Evolutionary conservation across 1,284 basidiomycete species (phyloP).

Genomic region (Vanrija sp.): DNA sequence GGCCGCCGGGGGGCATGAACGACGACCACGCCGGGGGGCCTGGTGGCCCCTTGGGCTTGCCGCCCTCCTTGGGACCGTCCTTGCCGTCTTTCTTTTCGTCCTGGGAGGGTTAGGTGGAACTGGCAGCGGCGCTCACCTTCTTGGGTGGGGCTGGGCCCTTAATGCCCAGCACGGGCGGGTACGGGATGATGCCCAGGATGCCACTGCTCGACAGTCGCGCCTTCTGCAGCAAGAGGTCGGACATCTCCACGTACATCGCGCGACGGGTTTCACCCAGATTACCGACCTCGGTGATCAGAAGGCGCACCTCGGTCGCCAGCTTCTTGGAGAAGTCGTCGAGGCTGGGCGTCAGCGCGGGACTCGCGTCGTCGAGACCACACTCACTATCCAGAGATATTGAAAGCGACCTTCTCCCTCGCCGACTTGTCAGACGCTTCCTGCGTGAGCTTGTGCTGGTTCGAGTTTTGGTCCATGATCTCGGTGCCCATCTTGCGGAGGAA

Average conservation of each 20-base stretch:
- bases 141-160: slow-evolving; percentile 21
- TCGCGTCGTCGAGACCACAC: neutral
- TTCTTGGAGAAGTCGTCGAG: slow-evolving; percentile 46
- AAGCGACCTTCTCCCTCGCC: slow-evolving; percentile 47
- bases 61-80: slow-evolving; percentile 1
- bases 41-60: slow-evolving; percentile 5
- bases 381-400: slow-evolving; percentile 46
- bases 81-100: neutral
- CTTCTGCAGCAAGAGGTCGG: slow-evolving; percentile 47
- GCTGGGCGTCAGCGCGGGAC: slow-evolving; percentile 9
- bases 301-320: slow-evolving; percentile 44
- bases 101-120: neutral
- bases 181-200: slow-evolving; percentile 47
- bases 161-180: slow-evolving; percentile 34
- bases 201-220: slow-evolving; percentile 45
- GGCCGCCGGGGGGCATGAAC: slow-evolving; percentile 3
- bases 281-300: slow-evolving; percentile 46
- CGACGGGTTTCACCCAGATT: slow-evolving; percentile 45
- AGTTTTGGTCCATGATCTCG: slow-evolving; percentile 45
- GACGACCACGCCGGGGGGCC: slow-evolving; percentile 7
- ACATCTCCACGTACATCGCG: slow-evolving; percentile 46
- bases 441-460: slow-evolving; percentile 45
- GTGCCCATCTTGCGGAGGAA: slow-evolving; percentile 43
- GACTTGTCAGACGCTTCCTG: slow-evolving; percentile 37
- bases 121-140: neutral